Evolutionary conservation across 805 yeast species (phyloP).

Genomic region (Kockiozyma suomiensis): DNA sequence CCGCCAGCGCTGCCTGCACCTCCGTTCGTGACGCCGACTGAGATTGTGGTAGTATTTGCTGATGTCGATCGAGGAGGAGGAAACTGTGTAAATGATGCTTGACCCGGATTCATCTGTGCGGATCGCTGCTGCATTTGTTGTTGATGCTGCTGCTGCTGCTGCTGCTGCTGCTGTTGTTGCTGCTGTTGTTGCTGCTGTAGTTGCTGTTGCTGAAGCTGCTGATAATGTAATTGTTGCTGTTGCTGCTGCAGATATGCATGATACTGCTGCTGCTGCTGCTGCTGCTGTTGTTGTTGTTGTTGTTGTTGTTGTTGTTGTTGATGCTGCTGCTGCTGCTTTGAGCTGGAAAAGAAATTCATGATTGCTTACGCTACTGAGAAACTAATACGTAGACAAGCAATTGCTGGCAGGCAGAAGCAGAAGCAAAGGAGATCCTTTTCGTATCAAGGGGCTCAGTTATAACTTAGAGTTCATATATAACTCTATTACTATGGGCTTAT

Average conservation of each 20-base stretch:
- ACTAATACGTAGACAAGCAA: too few species aligned
- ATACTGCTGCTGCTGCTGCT: slow-evolving; percentile 7
- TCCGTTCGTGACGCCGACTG: slow-evolving; percentile 3
- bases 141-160: slow-evolving; percentile 9
- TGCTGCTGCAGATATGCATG: slow-evolving; percentile 2
- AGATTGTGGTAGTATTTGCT: background rate
- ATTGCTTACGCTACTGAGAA: background rate
- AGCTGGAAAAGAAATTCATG: slow-evolving; percentile 9
- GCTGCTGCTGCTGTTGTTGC: slow-evolving; percentile 16
- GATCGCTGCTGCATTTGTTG: slow-evolving; percentile 14
- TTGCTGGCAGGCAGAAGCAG: background rate
- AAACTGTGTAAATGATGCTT: slow-evolving; percentile 23
- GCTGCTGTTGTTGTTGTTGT: slow-evolving; percentile 5
- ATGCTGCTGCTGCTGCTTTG: slow-evolving; percentile 2
- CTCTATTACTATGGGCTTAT: too few species aligned
- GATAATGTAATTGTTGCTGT: slow-evolving; percentile 11
- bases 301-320: background rate
- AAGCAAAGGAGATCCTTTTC: background rate
- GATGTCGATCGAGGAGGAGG: slow-evolving; percentile 19
- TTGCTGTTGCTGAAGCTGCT: background rate
- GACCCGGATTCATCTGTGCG: slow-evolving; percentile 7
- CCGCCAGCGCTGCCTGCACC: slow-evolving; percentile 42
- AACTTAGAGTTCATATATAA: too few species aligned
- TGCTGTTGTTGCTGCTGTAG: slow-evolving; percentile 4
- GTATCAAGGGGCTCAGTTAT: background rate